These are phyloP conservation scores for Xylariaceae sp. DNA, from an alignment of 2,329 filamentous ascomycete genomes.

Conservation along the genomic window DNA sequence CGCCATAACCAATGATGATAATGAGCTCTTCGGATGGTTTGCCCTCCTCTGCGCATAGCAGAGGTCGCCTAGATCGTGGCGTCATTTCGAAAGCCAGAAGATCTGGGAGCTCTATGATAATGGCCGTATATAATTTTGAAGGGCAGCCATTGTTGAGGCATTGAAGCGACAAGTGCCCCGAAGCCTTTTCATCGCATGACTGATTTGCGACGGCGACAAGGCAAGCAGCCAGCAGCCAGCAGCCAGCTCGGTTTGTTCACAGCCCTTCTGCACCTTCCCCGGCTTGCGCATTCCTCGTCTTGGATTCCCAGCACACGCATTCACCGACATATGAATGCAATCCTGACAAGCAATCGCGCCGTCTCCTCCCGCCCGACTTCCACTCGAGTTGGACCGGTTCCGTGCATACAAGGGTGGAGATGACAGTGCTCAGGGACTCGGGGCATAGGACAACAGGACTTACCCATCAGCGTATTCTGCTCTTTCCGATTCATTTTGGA, in stretches of 20 bases:
- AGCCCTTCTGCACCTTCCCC: background rate
- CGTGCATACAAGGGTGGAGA: background rate
- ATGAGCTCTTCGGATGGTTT: background rate
- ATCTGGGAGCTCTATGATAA: background rate
- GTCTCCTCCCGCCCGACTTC: background rate
- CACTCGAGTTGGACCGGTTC: background rate
- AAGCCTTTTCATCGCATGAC: background rate
- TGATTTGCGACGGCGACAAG: background rate
- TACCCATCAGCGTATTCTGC: constrained; percentile 29
- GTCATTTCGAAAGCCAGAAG: background rate
- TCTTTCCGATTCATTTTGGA: constrained; percentile 28
- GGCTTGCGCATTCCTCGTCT: background rate
- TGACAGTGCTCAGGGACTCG: background rate
- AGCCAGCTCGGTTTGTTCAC: background rate
- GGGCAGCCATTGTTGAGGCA: background rate
- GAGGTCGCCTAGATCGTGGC: background rate
- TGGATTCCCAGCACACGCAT: background rate
- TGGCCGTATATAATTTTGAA: background rate
- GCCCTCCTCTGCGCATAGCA: background rate
- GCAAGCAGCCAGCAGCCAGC: background rate
- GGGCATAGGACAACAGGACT: constrained; percentile 9
- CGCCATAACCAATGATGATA: background rate
- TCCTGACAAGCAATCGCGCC: background rate
- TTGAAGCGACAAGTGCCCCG: background rate
- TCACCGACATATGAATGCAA: background rate